These are phyloP conservation scores for Mortierella polycephala DNA, from an alignment of 371 early-diverging fungal species.

Conservation along the genomic window DNA sequence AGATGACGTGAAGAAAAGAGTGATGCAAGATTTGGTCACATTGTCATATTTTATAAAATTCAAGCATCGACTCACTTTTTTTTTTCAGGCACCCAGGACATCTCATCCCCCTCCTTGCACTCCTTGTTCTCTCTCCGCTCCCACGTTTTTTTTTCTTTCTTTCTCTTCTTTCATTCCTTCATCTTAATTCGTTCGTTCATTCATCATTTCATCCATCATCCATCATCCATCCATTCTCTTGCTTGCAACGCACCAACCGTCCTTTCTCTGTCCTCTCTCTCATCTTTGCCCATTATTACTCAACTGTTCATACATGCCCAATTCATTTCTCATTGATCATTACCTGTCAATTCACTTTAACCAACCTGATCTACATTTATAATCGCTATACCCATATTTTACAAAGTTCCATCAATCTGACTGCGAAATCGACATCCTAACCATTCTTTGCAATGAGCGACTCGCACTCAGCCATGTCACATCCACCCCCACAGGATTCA, in stretches of 20 bases:
- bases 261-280: slow-evolving; percentile 1
- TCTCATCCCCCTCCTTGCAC: background rate
- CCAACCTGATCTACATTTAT: background rate
- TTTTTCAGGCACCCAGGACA: background rate
- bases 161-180: background rate
- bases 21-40: background rate
- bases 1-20: too few species aligned
- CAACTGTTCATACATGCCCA: background rate
- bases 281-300: background rate
- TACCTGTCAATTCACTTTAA: slow-evolving; percentile 1
- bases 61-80: background rate
- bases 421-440: background rate
- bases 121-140: background rate
- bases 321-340: background rate
- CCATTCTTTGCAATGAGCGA: slow-evolving; percentile 24
- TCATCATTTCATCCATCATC: background rate
- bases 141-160: slow-evolving; percentile 5
- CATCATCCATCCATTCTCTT: background rate
- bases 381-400: background rate
- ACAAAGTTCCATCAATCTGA: background rate
- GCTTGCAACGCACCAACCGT: background rate
- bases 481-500: slow-evolving; percentile 21
- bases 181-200: background rate
- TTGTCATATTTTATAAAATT: too few species aligned
- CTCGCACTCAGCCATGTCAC: slow-evolving; percentile 17